Base-by-base conservation (phyloP, 768 basidiomycete genomes). In the Panaeolus cyanescens region DNA sequence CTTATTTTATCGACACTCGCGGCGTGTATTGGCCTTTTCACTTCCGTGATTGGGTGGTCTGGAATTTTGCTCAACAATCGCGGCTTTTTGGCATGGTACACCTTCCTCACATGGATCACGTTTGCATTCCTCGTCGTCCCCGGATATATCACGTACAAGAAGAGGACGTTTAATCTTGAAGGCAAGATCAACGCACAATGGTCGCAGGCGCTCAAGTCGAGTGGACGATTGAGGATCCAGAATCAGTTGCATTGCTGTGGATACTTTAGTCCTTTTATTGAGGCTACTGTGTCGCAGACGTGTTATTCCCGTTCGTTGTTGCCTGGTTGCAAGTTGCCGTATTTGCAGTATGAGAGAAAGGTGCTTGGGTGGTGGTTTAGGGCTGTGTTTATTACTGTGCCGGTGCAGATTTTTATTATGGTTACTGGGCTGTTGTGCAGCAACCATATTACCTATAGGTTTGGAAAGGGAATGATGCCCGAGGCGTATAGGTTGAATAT, bases 391-490 rank as follows among this genome's bases (percentile, higher is more conserved):
- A 67, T 81, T 25, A 71, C 92, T 60, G 91, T 90, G 5, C 90
- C 89, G 0, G 71, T 84, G 9, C 89, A 93, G 59, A 72, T 95
- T 53, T 66, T 68, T 15, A 80, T 87, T 67, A 92, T 92, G 74
- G 54, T 90, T 56, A 76, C 81, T 1, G 86, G 81, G 2, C 74
- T 93, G 55, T 72, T 93, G 37, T 93, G 90, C 74, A 84, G 85
- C 4, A 91, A 92, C 74, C 91, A 94, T 66, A 85, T 94, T 71
- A 93, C 91, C 53, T 93, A 93, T 67, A 78, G 92, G 33, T 93
- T 94, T 71, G 91, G 92, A 0, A 94, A 94, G 77, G 92, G 93
- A 50, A 87, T 93, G 86, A 92, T 90, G 83, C 93, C 92, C 25
- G 88, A 91, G 78, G 84, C 87, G 31, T 94, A 95, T 70, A 79